phyloP scores from a whole-genome alignment of 148 eudicot species.

The Camellia granthamiana region DNA sequence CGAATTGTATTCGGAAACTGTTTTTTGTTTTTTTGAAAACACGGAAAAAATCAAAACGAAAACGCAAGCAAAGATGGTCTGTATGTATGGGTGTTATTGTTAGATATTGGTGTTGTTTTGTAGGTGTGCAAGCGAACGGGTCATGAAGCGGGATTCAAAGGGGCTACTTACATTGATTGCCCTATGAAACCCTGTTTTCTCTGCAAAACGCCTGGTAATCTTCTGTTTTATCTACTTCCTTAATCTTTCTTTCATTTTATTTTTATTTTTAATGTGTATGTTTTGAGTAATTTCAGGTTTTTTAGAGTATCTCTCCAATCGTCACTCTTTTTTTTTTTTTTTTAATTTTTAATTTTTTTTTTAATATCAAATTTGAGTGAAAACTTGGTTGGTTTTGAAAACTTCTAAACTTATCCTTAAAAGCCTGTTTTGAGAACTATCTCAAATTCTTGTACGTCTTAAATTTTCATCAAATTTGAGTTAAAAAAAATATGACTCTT shows the following conservation, averaged over 20 bases:
- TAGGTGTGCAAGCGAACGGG: slow-evolving; percentile 90
- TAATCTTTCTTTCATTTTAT: not conserved
- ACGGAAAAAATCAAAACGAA: no score
- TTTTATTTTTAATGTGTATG: not conserved
- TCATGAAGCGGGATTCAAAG: slow-evolving; percentile 95
- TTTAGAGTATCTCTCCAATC: not conserved
- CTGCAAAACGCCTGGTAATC: slow-evolving; percentile 94
- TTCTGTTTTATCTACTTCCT: not conserved
- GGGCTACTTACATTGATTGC: slow-evolving; percentile 95
- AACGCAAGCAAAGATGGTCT: no score
- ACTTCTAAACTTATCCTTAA: no score
- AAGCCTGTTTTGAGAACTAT: no score
- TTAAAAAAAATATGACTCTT: no score
- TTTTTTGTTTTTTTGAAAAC: not conserved
- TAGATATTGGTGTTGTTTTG: not conserved
- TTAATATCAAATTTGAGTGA: no score
- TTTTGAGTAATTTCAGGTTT: not conserved
- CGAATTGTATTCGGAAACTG: no score
- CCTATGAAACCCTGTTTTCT: slow-evolving; percentile 99
- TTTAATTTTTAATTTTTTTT: not conserved
- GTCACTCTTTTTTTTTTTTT: no score
- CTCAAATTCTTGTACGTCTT: no score
- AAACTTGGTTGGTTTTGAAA: no score
- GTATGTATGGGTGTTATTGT: no score
- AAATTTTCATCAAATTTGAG: no score